phyloP scores from a whole-genome alignment of 1,284 basidiomycete species.

The Cutaneotrichosporon cavernicola region DNA sequence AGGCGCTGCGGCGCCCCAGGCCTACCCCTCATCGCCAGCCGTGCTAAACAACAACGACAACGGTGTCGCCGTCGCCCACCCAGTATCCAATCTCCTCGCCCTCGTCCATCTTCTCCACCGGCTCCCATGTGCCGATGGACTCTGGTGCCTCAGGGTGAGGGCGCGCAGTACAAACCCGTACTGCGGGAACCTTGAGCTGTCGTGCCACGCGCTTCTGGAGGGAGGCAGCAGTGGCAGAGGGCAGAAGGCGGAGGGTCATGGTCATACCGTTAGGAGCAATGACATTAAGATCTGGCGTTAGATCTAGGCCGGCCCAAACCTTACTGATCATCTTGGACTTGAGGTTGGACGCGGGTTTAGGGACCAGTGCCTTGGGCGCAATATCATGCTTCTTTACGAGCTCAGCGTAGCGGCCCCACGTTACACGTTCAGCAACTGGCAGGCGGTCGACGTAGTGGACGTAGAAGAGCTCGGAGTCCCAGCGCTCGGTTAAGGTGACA shows the following conservation, averaged over 20 bases:
- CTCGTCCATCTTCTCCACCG: slow-evolving; percentile 26
- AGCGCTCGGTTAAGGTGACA: slow-evolving; percentile 61
- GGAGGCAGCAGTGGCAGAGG: slow-evolving; percentile 11
- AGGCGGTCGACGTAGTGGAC: slow-evolving; percentile 60
- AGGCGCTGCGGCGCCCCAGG: slow-evolving; percentile 1
- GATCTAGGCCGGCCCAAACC: slow-evolving; percentile 6
- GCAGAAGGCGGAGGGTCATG: slow-evolving; percentile 21
- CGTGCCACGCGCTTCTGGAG: slow-evolving; percentile 16
- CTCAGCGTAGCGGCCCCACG: slow-evolving; percentile 38
- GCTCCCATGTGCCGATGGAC: slow-evolving; percentile 20
- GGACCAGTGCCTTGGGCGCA: not conserved
- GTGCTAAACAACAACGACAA: slow-evolving; percentile 2
- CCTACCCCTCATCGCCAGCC: not conserved
- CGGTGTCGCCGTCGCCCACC: slow-evolving; percentile 25
- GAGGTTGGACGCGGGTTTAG: slow-evolving; percentile 16
- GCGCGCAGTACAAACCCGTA: slow-evolving; percentile 17
- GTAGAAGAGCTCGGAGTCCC: slow-evolving; percentile 85
- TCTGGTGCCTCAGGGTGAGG: slow-evolving; percentile 10
- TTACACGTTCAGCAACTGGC: not conserved
- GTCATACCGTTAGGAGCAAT: slow-evolving; percentile 24
- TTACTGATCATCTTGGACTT: slow-evolving; percentile 42
- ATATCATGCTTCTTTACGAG: slow-evolving; percentile 29
- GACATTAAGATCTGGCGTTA: slow-evolving; percentile 18
- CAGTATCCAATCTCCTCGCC: slow-evolving; percentile 28
- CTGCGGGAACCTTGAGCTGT: slow-evolving; percentile 10